Conservation (phyloP, 2,329 filamentous ascomycete species). For the Pyrenochaeta sp. region DNA sequence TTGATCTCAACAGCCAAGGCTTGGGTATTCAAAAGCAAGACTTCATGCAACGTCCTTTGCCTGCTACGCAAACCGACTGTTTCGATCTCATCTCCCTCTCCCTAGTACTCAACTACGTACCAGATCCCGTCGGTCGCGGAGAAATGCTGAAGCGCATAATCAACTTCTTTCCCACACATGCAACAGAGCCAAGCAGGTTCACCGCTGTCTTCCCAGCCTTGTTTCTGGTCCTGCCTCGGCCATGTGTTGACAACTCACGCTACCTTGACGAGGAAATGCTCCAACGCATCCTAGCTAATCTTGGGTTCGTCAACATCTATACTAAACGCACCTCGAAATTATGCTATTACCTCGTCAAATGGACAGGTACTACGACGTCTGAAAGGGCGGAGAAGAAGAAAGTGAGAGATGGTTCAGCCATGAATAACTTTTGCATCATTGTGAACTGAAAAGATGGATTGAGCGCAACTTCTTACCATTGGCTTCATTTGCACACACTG, state of each 20-base stretch:
- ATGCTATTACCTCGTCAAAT: slow-evolving; percentile 86
- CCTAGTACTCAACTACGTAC: slow-evolving; percentile 92
- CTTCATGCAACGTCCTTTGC: slow-evolving; percentile 88
- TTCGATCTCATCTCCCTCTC: slow-evolving; percentile 95
- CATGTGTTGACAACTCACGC: slow-evolving; percentile 88
- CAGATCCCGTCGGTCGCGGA: slow-evolving; percentile 75
- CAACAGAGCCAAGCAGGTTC: background rate
- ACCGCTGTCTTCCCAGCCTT: slow-evolving; percentile 64
- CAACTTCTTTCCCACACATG: slow-evolving; percentile 39
- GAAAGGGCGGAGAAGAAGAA: slow-evolving; percentile 73
- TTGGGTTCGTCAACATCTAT: slow-evolving; percentile 74
- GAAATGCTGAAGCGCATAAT: slow-evolving; percentile 72
- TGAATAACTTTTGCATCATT: slow-evolving; percentile 92
- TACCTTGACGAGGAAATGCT: slow-evolving; percentile 80
- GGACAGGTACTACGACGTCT: slow-evolving; percentile 44
- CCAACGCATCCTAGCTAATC: slow-evolving; percentile 72
- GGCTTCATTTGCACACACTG: too few species aligned
- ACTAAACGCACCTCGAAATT: slow-evolving; percentile 83
- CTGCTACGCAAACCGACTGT: slow-evolving; percentile 63
- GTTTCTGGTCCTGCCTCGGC: slow-evolving; percentile 88
- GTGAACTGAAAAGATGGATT: slow-evolving; percentile 51
- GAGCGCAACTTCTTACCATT: too few species aligned
- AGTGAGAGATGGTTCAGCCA: slow-evolving; percentile 73
- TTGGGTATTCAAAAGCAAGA: slow-evolving; percentile 85
- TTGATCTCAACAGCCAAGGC: slow-evolving; percentile 89